A percentile compares a stretch with the other conserved stretches of the same genome.
These are phyloP conservation scores for Diutina siamensis DNA, from an alignment of 1,139 yeast species.

Conservation along the genomic window DNA sequence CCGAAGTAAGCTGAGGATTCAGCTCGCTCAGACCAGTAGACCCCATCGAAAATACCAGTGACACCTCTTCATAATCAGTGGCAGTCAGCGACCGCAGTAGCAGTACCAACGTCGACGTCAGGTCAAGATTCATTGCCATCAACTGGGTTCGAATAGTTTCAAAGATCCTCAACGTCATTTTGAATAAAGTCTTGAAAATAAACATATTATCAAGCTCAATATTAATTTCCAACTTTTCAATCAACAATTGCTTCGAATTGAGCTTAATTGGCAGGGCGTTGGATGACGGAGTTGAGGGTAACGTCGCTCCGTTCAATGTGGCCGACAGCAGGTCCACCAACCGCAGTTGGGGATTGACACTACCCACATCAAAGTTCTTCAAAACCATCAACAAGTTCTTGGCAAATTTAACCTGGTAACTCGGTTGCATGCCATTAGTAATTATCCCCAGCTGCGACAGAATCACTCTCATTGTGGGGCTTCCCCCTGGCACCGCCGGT, in stretches of 20 bases:
- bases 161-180: conserved; percentile 21
- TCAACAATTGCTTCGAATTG: conserved; percentile 30
- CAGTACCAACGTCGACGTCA: conserved; percentile 6
- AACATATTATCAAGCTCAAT: conserved; percentile 30
- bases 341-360: neutral
- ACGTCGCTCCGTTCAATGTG: neutral
- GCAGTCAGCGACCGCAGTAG: neutral
- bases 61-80: conserved; percentile 11
- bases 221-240: conserved; percentile 36
- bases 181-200: conserved; percentile 26
- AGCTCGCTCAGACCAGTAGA: conserved; percentile 14
- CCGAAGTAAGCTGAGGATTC: conserved; percentile 18
- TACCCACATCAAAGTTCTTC: conserved; percentile 33
- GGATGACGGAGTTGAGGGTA: neutral
- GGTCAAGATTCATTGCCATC: neutral
- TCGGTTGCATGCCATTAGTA: conserved; percentile 11
- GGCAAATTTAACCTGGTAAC: conserved; percentile 25
- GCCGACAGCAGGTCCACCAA: neutral
- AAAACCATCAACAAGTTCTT: conserved; percentile 23
- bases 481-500: neutral
- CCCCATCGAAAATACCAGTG: conserved; percentile 27
- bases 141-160: conserved; percentile 9
- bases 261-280: conserved; percentile 27
- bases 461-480: neutral
- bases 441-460: conserved; percentile 4